Evolutionary conservation across 1,284 basidiomycete species (phyloP).

Genomic region (Moniliophthora roreri): DNA sequence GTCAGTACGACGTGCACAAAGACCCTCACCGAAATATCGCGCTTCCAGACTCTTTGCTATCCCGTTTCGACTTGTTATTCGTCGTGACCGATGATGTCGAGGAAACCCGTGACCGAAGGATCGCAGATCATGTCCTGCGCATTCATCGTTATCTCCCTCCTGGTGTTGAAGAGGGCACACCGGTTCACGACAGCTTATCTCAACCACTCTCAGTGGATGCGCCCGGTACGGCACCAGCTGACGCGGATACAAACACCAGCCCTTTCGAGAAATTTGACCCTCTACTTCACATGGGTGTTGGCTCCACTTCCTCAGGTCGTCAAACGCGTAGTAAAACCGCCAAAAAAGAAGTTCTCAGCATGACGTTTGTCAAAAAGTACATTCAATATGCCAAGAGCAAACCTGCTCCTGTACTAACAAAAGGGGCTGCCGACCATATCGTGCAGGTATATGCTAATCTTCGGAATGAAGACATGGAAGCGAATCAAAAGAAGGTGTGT

Average conservation of each 20-base stretch:
- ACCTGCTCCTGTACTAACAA: constrained; percentile 82
- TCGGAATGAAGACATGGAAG: constrained; percentile 90
- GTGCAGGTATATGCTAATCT: constrained; percentile 91
- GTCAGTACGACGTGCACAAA: constrained; percentile 98
- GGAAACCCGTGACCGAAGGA: constrained; percentile 90
- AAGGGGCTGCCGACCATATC: constrained; percentile 94
- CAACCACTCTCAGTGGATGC: constrained; percentile 87
- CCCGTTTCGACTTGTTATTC: constrained; percentile 98
- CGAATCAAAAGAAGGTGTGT: constrained; percentile 85
- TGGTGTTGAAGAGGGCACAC: constrained; percentile 93
- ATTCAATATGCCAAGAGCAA: constrained; percentile 96
- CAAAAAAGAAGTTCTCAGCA: constrained; percentile 86
- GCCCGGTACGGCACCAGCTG: constrained; percentile 54
- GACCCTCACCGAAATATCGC: constrained; percentile 99
- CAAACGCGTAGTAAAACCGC: constrained; percentile 57
- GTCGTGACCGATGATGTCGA: constrained; percentile 98
- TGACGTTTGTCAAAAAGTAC: constrained; percentile 97
- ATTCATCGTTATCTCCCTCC: constrained; percentile 98
- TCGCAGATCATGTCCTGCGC: constrained; percentile 96
- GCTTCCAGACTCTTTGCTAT: constrained; percentile 95
- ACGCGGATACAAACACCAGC: constrained; percentile 64
- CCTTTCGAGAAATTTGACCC: constrained; percentile 98
- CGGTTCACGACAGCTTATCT: constrained; percentile 84
- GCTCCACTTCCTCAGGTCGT: constrained; percentile 38
- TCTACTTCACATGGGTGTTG: constrained; percentile 86